Conservation (phyloP, 768 basidiomycete genomes). For the Lactarius deliciosus region DNA sequence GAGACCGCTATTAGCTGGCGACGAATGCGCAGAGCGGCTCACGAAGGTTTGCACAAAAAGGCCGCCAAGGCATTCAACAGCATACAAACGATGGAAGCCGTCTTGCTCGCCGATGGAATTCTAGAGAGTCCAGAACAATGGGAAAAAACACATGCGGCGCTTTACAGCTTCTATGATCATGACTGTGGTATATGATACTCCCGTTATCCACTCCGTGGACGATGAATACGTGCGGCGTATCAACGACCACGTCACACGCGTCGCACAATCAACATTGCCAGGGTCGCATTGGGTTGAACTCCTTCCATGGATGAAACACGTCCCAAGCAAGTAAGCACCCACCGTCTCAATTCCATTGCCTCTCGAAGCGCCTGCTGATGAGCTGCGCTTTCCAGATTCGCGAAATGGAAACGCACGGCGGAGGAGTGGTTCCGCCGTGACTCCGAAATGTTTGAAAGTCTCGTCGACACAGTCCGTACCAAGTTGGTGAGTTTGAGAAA, state of each 20-base stretch:
- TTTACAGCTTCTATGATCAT: constrained; percentile 29
- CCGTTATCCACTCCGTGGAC: constrained; percentile 22
- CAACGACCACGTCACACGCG: constrained; percentile 26
- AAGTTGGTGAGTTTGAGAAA: constrained; percentile 17
- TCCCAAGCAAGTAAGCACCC: constrained; percentile 23
- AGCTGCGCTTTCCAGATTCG: constrained; percentile 16
- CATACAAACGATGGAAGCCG: constrained; percentile 23
- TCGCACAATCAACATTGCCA: constrained; percentile 17
- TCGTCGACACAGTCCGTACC: constrained; percentile 18
- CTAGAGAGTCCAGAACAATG: constrained; percentile 21
- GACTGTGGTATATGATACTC: constrained; percentile 25
- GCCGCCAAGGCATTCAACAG: constrained; percentile 22
- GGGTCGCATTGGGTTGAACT: constrained; percentile 27
- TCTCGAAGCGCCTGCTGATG: neutral
- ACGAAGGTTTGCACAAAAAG: constrained; percentile 26
- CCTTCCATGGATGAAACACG: constrained; percentile 27
- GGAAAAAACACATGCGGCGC: constrained; percentile 26
- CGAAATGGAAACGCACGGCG: constrained; percentile 28
- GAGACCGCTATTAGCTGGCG: constrained; percentile 18
- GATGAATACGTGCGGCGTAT: constrained; percentile 20
- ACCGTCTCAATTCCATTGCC: neutral
- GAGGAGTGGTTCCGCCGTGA: constrained; percentile 26
- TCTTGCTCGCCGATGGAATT: constrained; percentile 20
- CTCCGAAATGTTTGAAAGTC: constrained; percentile 26
- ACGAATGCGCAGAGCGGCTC: constrained; percentile 26